A percentile compares a stretch with the other conserved stretches of the same genome.
Conservation (phyloP, 2,329 filamentous ascomycete genomes). For the Drechslerella dactyloides region DNA sequence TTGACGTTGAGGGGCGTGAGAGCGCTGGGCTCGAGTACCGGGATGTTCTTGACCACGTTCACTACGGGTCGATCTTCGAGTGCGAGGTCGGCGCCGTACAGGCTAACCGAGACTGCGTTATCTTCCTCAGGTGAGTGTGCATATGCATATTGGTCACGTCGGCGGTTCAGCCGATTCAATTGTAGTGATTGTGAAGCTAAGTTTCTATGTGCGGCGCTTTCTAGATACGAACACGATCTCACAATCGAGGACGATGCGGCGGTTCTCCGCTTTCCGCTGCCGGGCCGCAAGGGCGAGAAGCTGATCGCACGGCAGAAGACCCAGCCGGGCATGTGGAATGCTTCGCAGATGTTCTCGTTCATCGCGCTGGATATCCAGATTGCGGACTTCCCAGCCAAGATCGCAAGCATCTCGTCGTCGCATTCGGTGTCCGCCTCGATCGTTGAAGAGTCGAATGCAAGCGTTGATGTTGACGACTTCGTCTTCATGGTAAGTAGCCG, state of each 20-base stretch:
- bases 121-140: constrained; percentile 33
- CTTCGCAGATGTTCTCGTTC: constrained; percentile 49
- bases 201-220: neutral
- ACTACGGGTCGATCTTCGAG: constrained; percentile 35
- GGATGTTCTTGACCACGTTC: constrained; percentile 28
- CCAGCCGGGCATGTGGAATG: constrained; percentile 41
- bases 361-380: constrained; percentile 43
- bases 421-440: constrained; percentile 46
- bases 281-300: constrained; percentile 40
- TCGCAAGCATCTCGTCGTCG: constrained; percentile 41
- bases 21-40: constrained; percentile 20
- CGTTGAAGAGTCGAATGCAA: constrained; percentile 32
- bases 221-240: constrained; percentile 46
- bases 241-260: constrained; percentile 33
- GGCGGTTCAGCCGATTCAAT: too few relatives aligned
- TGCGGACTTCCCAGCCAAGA: constrained; percentile 34
- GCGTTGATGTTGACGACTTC: constrained; percentile 44
- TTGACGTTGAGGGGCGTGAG: constrained; percentile 19
- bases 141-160: neutral
- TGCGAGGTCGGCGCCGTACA: constrained; percentile 34
- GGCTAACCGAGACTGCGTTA: constrained; percentile 30
- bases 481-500: constrained; percentile 37
- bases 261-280: constrained; percentile 39
- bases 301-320: constrained; percentile 41
- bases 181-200: too few relatives aligned